Base-by-base conservation (phyloP, 495 filamentous ascomycete species). In the Aspergillus sclerotioniger region DNA sequence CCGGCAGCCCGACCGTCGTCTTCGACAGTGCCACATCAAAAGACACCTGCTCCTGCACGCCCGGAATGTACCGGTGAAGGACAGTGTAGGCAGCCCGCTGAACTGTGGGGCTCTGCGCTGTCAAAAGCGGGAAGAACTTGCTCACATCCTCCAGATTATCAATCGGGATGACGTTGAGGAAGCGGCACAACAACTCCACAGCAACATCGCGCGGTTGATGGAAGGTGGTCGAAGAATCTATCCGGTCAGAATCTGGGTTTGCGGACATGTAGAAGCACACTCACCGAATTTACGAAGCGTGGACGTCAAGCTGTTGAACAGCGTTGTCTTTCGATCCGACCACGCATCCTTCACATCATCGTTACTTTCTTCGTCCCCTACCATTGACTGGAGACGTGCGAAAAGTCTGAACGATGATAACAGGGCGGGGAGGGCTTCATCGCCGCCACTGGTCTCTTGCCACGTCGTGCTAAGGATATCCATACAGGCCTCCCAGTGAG, bases 301-400 rank as follows among this genome's bases (percentile, higher is more conserved):
- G 21, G 76, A 77, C 12, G 92, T 73, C 12, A 97, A 65, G 7
- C 76, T 80, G 43, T 74, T 71, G 20, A 82, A 81, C 3, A 86
- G 74, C 0, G 66, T 64, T 10, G 69, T 60, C 16, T 77, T 73
- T 13, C 73, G 77, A 21, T 83, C 79, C 21, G 75, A 74, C 75
- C 91, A 84, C 4, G 82, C 83, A 61, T 98, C 92, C 8, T 84
- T 71, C 3, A 96, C 80, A 67, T 98, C 93, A 66, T 97, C 92
- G 64, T 97, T 97, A 17, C 84, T 73, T 6, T 90, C 87, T 12
- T 90, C 87, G 56, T 70, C 61, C 9, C 70, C 67, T n/a, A 74
- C 69, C 7, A 87, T 68, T 12, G 74, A 78, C 57, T 81, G 78
- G 20, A 96, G 65, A 3, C 77, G 71, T 12, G 75, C 70, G 54